These are phyloP conservation scores for Saccharomycopsis vini DNA, from an alignment of 805 yeast genomes.

Conservation along the genomic window DNA sequence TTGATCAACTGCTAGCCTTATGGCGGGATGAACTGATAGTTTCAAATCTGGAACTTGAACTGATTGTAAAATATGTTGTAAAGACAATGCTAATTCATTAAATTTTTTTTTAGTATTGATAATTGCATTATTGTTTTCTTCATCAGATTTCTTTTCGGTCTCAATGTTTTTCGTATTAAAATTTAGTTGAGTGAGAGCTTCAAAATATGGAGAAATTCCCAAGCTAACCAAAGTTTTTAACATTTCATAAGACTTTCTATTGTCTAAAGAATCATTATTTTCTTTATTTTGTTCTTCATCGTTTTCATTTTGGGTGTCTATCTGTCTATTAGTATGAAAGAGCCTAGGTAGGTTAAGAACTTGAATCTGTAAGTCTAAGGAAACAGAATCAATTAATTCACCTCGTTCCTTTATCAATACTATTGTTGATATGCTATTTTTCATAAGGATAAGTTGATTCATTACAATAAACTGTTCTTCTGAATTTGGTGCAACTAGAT, in stretches of 20 bases:
- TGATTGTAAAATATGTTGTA: constrained; percentile 59
- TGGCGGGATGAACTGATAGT: constrained; percentile 40
- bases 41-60: constrained; percentile 60
- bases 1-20: constrained; percentile 32
- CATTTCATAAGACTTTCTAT: constrained; percentile 34
- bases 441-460: constrained; percentile 12
- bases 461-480: constrained; percentile 13
- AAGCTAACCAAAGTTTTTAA: constrained; percentile 50
- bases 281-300: too few species aligned
- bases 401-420: constrained; percentile 39
- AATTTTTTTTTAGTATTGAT: constrained; percentile 50
- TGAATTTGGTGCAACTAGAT: background rate
- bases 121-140: constrained; percentile 26
- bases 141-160: constrained; percentile 13
- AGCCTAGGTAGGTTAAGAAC: constrained; percentile 29
- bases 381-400: constrained; percentile 18
- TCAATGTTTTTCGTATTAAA: constrained; percentile 6
- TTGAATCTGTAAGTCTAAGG: constrained; percentile 29
- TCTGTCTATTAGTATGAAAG: background rate
- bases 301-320: background rate
- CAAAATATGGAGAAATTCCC: constrained; percentile 67
- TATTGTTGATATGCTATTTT: constrained; percentile 23
- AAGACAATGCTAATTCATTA: constrained; percentile 55
- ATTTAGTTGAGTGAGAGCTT: constrained; percentile 30
- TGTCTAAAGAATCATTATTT: background rate